Conservation (phyloP, 2,329 filamentous ascomycete species). For the Hymenoscyphus scutula region DNA sequence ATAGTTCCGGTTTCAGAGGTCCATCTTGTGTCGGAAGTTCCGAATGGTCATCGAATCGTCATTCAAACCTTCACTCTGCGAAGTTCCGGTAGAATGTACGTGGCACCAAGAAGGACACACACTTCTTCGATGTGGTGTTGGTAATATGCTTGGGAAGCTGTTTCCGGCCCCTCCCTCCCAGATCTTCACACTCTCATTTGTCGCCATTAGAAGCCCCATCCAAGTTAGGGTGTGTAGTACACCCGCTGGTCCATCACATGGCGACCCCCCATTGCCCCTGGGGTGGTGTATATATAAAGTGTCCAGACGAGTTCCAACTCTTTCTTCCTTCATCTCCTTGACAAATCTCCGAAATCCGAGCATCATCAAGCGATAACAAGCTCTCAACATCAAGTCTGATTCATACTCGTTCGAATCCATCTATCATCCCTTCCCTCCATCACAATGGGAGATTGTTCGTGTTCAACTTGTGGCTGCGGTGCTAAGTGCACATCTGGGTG, state of each 20-base stretch:
- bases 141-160: background rate
- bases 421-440: background rate
- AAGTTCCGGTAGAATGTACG: background rate
- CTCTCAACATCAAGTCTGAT: background rate
- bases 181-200: background rate
- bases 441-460: conserved; percentile 11
- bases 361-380: conserved; percentile 4
- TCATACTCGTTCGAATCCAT: background rate
- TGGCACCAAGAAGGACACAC: background rate
- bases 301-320: background rate
- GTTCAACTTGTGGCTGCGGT: conserved; percentile 9
- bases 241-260: conserved; percentile 2
- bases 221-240: background rate
- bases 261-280: background rate
- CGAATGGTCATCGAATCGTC: background rate
- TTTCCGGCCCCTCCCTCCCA: background rate
- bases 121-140: background rate
- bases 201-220: background rate
- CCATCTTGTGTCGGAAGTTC: background rate
- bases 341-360: background rate
- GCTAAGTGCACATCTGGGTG: conserved; percentile 2
- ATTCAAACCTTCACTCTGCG: background rate
- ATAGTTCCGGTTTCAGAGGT: background rate
- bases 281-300: background rate
- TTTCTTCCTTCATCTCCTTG: background rate